Percentiles rank a stretch among this genome's conserved stretches.
phyloP scores from a whole-genome alignment of 2,329 filamentous ascomycete genomes.

The Aureobasidium sp. region DNA sequence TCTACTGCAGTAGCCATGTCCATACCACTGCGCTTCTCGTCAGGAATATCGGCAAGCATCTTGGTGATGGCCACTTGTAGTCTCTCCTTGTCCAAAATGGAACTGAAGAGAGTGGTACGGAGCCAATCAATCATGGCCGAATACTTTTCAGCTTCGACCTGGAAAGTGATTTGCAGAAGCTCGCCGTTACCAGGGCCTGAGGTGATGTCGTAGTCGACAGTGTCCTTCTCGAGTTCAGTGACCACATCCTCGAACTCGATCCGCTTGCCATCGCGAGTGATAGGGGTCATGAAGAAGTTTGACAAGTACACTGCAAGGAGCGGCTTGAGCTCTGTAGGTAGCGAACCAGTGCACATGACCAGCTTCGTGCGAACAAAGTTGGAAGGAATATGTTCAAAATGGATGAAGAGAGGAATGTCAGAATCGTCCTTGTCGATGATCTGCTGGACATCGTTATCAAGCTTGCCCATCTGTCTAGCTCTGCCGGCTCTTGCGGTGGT shows the following conservation, averaged over 20 bases:
- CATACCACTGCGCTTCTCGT: slow-evolving; percentile 79
- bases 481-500: slow-evolving; percentile 74
- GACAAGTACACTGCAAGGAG: slow-evolving; percentile 76
- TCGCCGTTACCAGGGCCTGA: slow-evolving; percentile 69
- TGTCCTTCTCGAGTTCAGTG: slow-evolving; percentile 82
- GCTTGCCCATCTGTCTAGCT: slow-evolving; percentile 61
- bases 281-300: slow-evolving; percentile 91
- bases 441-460: slow-evolving; percentile 62
- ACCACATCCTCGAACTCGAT: slow-evolving; percentile 90
- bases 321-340: slow-evolving; percentile 78
- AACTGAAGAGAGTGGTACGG: slow-evolving; percentile 76
- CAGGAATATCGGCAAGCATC: slow-evolving; percentile 82
- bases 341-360: slow-evolving; percentile 65
- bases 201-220: slow-evolving; percentile 71
- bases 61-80: slow-evolving; percentile 61
- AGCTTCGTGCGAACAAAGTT: slow-evolving; percentile 85
- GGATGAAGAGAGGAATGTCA: slow-evolving; percentile 74
- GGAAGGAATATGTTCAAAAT: slow-evolving; percentile 89
- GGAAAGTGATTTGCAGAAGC: slow-evolving; percentile 71
- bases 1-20: slow-evolving; percentile 55
- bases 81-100: slow-evolving; percentile 69
- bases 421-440: slow-evolving; percentile 61
- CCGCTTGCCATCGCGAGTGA: slow-evolving; percentile 64
- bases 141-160: slow-evolving; percentile 85
- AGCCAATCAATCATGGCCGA: slow-evolving; percentile 74